Percentiles rank a stretch among this genome's conserved stretches.
Evolutionary conservation across 2,329 filamentous ascomycete genomes (phyloP).

Genomic region (Nigrospora sphaerica): DNA sequence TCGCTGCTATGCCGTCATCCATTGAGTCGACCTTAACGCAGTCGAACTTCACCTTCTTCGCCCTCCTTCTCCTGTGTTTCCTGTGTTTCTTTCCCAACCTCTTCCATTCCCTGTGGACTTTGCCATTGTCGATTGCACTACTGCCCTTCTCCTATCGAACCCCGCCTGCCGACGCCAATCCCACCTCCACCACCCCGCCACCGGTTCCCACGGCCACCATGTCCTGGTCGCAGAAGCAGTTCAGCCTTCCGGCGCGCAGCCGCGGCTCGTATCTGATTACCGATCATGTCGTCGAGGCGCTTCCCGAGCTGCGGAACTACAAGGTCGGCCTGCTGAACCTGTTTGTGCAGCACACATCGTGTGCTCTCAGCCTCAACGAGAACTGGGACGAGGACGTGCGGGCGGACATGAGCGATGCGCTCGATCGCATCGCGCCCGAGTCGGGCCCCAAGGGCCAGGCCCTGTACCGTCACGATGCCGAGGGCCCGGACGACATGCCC

Average conservation of each 20-base stretch:
- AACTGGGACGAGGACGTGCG: slow-evolving; percentile 84
- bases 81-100: slow-evolving; percentile 43
- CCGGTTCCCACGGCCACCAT: slow-evolving; percentile 37
- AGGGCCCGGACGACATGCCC: slow-evolving; percentile 92
- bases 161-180: slow-evolving; percentile 2
- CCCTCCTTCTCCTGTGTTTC: slow-evolving; percentile 40
- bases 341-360: slow-evolving; percentile 93
- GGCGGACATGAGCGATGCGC: slow-evolving; percentile 85
- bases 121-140: slow-evolving; percentile 38
- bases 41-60: slow-evolving; percentile 31
- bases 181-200: slow-evolving; percentile 6
- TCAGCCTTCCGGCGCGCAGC: slow-evolving; percentile 68
- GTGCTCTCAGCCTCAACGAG: slow-evolving; percentile 87
- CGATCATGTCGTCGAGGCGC: slow-evolving; percentile 57
- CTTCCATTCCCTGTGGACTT: slow-evolving; percentile 45
- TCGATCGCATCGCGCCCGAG: slow-evolving; percentile 84
- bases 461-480: slow-evolving; percentile 79
- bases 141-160: slow-evolving; percentile 8
- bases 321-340: slow-evolving; percentile 82
- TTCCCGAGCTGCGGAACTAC: slow-evolving; percentile 78
- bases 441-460: slow-evolving; percentile 62
- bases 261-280: slow-evolving; percentile 90
- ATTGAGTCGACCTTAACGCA: slow-evolving; percentile 19
- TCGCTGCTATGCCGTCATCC: slow-evolving; percentile 30
- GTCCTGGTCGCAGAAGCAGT: slow-evolving; percentile 79